A percentile compares a stretch with the other conserved stretches of the same genome.
Evolutionary conservation across 352 stramenopile genomes (phyloP).

Genomic region (Phytopythium chamaehyphon): DNA sequence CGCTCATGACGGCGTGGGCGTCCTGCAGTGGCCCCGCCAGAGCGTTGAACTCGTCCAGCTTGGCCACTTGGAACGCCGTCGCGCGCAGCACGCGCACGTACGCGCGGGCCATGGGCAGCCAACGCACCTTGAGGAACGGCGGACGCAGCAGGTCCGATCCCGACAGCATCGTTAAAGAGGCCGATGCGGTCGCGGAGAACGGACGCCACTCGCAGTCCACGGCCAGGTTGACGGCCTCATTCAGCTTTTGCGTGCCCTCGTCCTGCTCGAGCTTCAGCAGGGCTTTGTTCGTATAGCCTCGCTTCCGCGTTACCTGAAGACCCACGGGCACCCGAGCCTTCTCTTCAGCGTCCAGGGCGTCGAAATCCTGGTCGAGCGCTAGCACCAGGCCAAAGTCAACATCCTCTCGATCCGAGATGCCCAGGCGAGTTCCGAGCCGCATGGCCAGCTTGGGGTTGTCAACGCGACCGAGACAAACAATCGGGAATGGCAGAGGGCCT

Average conservation of each 20-base stretch:
- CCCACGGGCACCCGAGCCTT: conserved; percentile 7
- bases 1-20: conserved; percentile 36
- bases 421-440: conserved; percentile 41
- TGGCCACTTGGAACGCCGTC: conserved; percentile 40
- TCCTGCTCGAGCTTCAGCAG: conserved; percentile 16
- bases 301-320: conserved; percentile 14
- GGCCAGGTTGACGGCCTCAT: conserved; percentile 12
- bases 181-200: conserved; percentile 9
- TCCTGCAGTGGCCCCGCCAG: conserved; percentile 45
- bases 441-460: conserved; percentile 35
- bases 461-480: conserved; percentile 38
- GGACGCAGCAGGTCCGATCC: conserved; percentile 40
- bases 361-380: conserved; percentile 48
- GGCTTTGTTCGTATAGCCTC: conserved; percentile 35
- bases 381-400: conserved; percentile 64
- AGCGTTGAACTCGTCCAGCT: conserved; percentile 62
- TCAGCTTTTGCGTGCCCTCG: conserved; percentile 10
- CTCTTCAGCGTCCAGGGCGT: conserved; percentile 16
- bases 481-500: conserved; percentile 43
- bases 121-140: conserved; percentile 55
- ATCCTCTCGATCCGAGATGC: conserved; percentile 38
- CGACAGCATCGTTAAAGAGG: conserved; percentile 28
- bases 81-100: conserved; percentile 42
- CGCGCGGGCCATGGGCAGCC: conserved; percentile 37
- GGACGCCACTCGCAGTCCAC: conserved; percentile 49